Conservation (phyloP, 768 basidiomycete genomes). For the Saitozyma sp. region DNA sequence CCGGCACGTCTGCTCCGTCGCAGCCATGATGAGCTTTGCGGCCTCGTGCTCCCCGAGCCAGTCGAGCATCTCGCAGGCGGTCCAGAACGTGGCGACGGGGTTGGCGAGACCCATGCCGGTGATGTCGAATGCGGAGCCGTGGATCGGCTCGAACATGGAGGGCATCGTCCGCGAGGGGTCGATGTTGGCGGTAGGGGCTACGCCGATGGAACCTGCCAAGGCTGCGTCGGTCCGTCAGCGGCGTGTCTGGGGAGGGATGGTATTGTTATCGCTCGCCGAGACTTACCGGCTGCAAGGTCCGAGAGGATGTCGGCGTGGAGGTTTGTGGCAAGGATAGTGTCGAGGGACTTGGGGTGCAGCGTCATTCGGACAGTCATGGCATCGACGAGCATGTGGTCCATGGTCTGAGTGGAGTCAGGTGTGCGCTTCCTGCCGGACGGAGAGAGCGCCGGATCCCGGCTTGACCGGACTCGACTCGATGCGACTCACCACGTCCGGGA, state of each 20-base stretch:
- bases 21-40: conserved; percentile 22
- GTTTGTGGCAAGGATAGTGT: conserved; percentile 62
- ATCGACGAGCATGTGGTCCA: conserved; percentile 55
- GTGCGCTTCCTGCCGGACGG: too few relatives aligned
- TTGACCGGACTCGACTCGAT: background rate
- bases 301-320: conserved; percentile 63
- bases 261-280: too few relatives aligned
- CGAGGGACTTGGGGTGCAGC: conserved; percentile 60
- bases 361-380: conserved; percentile 59
- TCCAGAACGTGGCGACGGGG: conserved; percentile 63
- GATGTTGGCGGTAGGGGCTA: conserved; percentile 52
- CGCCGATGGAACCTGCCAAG: conserved; percentile 52
- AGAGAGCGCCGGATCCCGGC: too few relatives aligned
- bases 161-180: conserved; percentile 57
- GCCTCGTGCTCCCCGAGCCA: conserved; percentile 56
- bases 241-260: too few relatives aligned
- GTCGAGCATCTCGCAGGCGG: conserved; percentile 60
- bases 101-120: conserved; percentile 61
- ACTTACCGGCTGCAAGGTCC: conserved; percentile 57
- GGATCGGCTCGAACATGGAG: conserved; percentile 62
- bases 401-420: conserved; percentile 13
- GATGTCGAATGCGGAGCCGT: conserved; percentile 64
- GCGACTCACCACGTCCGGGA: conserved; percentile 57
- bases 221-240: conserved; percentile 36
- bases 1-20: conserved; percentile 22